These are phyloP conservation scores for Aspergillus carbonarius DNA, from an alignment of 2,329 filamentous ascomycete genomes.

Conservation along the genomic window DNA sequence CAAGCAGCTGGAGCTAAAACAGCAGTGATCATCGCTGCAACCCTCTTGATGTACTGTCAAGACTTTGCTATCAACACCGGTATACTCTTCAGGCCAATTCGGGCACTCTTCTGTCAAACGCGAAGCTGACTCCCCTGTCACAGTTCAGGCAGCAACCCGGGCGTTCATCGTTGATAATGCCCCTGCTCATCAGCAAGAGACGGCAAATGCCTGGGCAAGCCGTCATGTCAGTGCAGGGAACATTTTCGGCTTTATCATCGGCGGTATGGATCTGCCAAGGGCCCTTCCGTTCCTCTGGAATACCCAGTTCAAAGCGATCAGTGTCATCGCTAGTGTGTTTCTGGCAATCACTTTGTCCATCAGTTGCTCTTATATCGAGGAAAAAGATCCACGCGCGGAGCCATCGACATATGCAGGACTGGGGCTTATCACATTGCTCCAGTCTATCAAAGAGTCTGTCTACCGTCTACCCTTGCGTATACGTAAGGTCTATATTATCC, in stretches of 20 bases:
- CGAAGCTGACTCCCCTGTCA: background rate
- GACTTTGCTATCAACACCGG: constrained; percentile 93
- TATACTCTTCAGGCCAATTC: constrained; percentile 39
- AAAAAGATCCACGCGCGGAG: constrained; percentile 76
- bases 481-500: constrained; percentile 72
- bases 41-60: constrained; percentile 81
- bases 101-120: background rate
- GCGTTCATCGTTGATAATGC: constrained; percentile 92
- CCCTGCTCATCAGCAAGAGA: constrained; percentile 87
- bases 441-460: constrained; percentile 71
- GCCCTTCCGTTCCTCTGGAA: constrained; percentile 75
- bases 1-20: constrained; percentile 61
- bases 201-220: constrained; percentile 90
- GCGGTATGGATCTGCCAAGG: constrained; percentile 74
- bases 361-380: constrained; percentile 67
- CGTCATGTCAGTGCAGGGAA: constrained; percentile 82
- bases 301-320: constrained; percentile 89
- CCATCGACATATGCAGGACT: constrained; percentile 58
- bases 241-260: constrained; percentile 83
- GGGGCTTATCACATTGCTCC: constrained; percentile 75
- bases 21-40: constrained; percentile 72
- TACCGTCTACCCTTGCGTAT: constrained; percentile 77
- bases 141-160: constrained; percentile 83
- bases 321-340: constrained; percentile 77
- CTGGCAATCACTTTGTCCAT: constrained; percentile 68